Conservation (phyloP, 2,329 filamentous ascomycete genomes). For the Albophoma yamanashiensis region DNA sequence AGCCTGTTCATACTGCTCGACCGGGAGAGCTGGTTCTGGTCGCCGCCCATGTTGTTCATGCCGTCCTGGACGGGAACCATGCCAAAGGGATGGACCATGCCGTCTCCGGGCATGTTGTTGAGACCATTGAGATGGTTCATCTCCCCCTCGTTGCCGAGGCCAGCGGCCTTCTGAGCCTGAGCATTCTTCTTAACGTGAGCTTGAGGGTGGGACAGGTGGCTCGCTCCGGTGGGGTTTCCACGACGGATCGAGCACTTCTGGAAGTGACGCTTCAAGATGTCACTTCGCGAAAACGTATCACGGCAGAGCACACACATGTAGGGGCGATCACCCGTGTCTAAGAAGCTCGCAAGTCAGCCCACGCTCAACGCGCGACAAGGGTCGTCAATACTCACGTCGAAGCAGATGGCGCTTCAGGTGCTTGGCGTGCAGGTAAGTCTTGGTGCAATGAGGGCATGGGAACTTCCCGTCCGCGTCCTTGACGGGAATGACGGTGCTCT, state of each 20-base stretch:
- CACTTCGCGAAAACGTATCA: constrained; percentile 94
- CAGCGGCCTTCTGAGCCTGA: constrained; percentile 44
- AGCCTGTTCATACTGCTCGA: constrained; percentile 50
- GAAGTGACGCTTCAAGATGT: constrained; percentile 97
- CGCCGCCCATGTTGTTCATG: constrained; percentile 48
- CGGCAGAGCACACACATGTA: constrained; percentile 98
- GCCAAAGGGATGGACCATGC: constrained; percentile 46
- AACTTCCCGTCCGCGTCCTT: constrained; percentile 98
- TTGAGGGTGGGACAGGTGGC: constrained; percentile 86
- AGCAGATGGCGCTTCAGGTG: constrained; percentile 94
- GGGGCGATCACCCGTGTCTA: constrained; percentile 93
- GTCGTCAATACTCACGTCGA: constrained; percentile 62
- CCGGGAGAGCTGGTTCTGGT: constrained; percentile 51
- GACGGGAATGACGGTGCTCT: constrained; percentile 76
- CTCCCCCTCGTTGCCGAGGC: constrained; percentile 40
- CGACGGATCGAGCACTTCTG: constrained; percentile 96
- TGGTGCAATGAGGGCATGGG: constrained; percentile 94
- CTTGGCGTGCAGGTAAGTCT: constrained; percentile 95
- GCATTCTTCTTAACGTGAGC: constrained; percentile 75
- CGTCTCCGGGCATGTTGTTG: constrained; percentile 45
- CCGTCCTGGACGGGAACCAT: constrained; percentile 46
- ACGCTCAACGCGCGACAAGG: constrained; percentile 14
- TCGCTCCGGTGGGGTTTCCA: constrained; percentile 90
- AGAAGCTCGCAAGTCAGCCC: constrained; percentile 15
- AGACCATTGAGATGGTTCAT: constrained; percentile 52